A percentile compares a stretch with the other conserved stretches of the same genome.
Evolutionary conservation across 108 stramenopile species (phyloP).

Genomic region (Skeletonema grethae): DNA sequence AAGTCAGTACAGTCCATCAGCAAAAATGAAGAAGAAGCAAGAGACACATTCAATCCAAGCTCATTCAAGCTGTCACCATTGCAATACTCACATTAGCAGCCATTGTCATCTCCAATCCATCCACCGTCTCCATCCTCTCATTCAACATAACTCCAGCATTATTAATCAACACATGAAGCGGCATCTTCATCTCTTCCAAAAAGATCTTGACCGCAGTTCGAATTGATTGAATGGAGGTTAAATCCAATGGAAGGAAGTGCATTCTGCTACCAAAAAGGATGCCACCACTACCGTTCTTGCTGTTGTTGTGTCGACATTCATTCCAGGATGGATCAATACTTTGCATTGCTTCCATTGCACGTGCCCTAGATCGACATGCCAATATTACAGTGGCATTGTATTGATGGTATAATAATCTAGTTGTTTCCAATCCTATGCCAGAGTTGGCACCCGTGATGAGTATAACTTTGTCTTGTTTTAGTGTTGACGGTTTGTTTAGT

Average conservation of each 20-base stretch:
- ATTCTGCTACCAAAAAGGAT: slow-evolving; percentile 10
- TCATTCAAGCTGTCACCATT: no score
- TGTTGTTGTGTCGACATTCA: background rate
- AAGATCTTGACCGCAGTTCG: slow-evolving; percentile 41
- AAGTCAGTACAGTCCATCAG: background rate
- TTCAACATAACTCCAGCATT: slow-evolving; percentile 91
- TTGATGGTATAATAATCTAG: slow-evolving; percentile 58
- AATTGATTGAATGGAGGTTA: slow-evolving; percentile 59
- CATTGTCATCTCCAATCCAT: slow-evolving; percentile 81
- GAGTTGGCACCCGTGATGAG: slow-evolving; percentile 60
- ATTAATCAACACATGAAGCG: slow-evolving; percentile 73
- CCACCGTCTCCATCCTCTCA: slow-evolving; percentile 47
- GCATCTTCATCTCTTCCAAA: slow-evolving; percentile 15
- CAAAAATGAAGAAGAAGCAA: no score
- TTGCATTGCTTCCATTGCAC: slow-evolving; percentile 61
- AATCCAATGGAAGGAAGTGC: slow-evolving; percentile 58
- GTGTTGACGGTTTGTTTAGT: no score
- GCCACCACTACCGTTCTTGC: background rate
- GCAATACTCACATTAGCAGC: slow-evolving; percentile 68
- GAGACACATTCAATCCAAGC: no score
- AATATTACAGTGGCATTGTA: slow-evolving; percentile 75
- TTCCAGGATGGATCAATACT: slow-evolving; percentile 25
- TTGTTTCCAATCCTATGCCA: slow-evolving; percentile 71
- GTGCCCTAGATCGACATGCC: slow-evolving; percentile 61
- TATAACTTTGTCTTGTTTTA: slow-evolving; percentile 24